Evolutionary conservation across 1,284 basidiomycete genomes (phyloP).

Genomic region (Exobasidium rhododendri): DNA sequence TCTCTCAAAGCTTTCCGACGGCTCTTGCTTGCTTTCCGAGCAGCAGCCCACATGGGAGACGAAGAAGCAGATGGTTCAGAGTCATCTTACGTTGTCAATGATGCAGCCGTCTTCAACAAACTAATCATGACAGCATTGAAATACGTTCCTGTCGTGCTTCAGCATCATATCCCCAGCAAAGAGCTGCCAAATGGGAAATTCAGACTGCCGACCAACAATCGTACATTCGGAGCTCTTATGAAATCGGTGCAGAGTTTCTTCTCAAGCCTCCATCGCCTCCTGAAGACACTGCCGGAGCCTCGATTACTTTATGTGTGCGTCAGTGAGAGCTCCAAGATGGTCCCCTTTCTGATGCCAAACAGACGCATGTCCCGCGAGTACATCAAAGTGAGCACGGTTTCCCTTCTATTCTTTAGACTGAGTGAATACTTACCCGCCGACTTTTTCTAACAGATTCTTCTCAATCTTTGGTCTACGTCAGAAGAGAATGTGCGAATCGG

Average conservation of each 20-base stretch:
- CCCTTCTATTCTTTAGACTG: conserved; percentile 63
- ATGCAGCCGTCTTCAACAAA: conserved; percentile 70
- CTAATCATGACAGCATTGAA: conserved; percentile 80
- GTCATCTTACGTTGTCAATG: conserved; percentile 39
- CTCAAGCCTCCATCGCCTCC: conserved; percentile 43
- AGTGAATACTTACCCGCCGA: too few species aligned
- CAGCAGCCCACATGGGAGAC: conserved; percentile 44
- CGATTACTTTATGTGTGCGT: conserved; percentile 62
- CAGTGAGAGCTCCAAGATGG: conserved; percentile 48
- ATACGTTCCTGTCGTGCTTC: conserved; percentile 85
- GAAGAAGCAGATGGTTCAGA: conserved; percentile 26
- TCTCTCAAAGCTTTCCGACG: conserved; percentile 82
- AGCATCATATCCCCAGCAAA: conserved; percentile 84
- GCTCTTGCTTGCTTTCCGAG: conserved; percentile 61
- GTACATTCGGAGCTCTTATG: conserved; percentile 66
- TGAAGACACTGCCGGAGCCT: conserved; percentile 43
- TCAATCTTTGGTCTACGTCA: conserved; percentile 66
- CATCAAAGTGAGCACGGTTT: too few species aligned
- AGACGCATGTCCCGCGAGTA: conserved; percentile 44
- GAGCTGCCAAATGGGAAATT: conserved; percentile 44
- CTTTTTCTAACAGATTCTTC: too few species aligned
- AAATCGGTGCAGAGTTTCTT: conserved; percentile 73
- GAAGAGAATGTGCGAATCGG: conserved; percentile 80
- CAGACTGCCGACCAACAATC: conserved; percentile 58
- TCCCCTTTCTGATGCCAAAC: conserved; percentile 46